phyloP scores from a whole-genome alignment of 176 grass and related monocot species.

The Elymus sibiricus region DNA sequence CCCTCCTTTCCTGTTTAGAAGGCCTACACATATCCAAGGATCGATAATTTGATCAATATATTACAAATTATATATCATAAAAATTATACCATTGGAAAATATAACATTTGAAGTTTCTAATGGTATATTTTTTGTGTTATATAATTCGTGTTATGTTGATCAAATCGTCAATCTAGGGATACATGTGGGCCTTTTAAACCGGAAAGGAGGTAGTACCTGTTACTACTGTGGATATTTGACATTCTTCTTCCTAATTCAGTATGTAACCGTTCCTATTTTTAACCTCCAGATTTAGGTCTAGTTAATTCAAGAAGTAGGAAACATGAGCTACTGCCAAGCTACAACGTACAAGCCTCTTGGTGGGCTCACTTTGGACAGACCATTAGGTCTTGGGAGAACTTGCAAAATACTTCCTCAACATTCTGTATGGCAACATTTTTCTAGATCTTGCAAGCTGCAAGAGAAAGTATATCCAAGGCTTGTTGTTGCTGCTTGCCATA shows the following conservation, averaged over 20 bases:
- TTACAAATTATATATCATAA: no score
- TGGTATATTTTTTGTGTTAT: no score
- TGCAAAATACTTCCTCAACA: slow-evolving; percentile 10
- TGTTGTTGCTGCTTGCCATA: slow-evolving; percentile 32
- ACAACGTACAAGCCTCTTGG: slow-evolving; percentile 40
- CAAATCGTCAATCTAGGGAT: no score
- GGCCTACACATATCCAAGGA: no score
- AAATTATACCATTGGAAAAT: no score
- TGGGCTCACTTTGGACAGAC: slow-evolving; percentile 21
- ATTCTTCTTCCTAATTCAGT: slow-evolving; percentile 7
- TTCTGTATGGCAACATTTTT: slow-evolving; percentile 4
- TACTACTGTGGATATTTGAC: not conserved
- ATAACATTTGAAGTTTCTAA: no score
- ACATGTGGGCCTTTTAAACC: no score
- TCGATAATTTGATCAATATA: no score
- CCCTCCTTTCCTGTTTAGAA: no score
- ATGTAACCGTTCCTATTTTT: not conserved
- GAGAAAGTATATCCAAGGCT: slow-evolving; percentile 32
- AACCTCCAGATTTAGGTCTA: slow-evolving; percentile 8
- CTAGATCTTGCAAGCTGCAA: slow-evolving; percentile 21
- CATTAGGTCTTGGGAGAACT: slow-evolving; percentile 28
- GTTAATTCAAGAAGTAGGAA: slow-evolving; percentile 14
- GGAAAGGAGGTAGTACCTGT: not conserved
- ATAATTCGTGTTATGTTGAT: no score
- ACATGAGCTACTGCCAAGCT: slow-evolving; percentile 64